Evolutionary conservation across 192 early-diverging fungal species (phyloP).

Genomic region (Backusella parvicylindrica): DNA sequence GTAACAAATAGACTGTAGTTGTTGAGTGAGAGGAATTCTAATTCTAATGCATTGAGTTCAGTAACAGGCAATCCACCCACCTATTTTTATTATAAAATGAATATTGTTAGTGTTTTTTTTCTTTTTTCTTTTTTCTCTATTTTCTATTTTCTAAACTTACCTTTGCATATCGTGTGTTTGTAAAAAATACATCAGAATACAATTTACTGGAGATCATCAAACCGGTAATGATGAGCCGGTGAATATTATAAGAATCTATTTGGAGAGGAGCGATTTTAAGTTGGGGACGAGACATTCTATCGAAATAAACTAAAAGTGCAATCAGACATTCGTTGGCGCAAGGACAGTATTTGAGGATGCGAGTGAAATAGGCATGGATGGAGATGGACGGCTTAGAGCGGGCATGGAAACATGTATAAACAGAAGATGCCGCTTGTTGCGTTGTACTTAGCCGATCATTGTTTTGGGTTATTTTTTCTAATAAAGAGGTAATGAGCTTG

Average conservation of each 20-base stretch:
- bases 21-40: conserved; percentile 80
- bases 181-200: conserved; percentile 91
- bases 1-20: conserved; percentile 78
- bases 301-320: conserved; percentile 83
- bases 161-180: conserved; percentile 87
- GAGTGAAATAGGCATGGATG: conserved; percentile 77
- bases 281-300: conserved; percentile 68
- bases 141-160: conserved; percentile 25
- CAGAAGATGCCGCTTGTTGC: conserved; percentile 11
- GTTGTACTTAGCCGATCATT: conserved; percentile 42
- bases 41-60: conserved; percentile 86
- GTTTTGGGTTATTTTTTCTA: conserved; percentile 56
- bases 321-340: conserved; percentile 91
- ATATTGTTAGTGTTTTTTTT: too few relatives aligned
- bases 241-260: conserved; percentile 88
- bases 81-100: conserved; percentile 21
- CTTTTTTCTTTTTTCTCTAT: neutral
- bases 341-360: conserved; percentile 93
- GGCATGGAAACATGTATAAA: conserved; percentile 86
- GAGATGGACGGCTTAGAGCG: conserved; percentile 88
- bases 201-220: conserved; percentile 89
- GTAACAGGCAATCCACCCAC: conserved; percentile 83
- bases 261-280: conserved; percentile 61
- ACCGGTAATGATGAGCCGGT: conserved; percentile 86
- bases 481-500: conserved; percentile 54